phyloP scores from a whole-genome alignment of 352 stramenopile species.

The Aphanomyces astaci region DNA sequence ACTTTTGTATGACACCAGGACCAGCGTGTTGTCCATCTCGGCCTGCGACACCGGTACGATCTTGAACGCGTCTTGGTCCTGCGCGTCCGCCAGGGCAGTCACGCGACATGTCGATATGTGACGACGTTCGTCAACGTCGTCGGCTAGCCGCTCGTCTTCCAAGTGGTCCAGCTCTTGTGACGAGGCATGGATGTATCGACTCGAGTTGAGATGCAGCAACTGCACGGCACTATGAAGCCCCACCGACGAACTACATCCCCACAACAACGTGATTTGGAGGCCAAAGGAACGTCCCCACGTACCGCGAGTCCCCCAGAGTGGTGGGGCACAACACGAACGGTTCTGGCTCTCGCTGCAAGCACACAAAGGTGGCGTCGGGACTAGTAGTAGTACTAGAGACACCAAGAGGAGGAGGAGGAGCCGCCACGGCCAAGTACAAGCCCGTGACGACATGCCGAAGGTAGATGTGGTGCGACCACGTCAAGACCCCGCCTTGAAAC shows the following conservation, averaged over 20 bases:
- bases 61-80: conserved; percentile 68
- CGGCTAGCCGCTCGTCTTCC: background rate
- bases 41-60: conserved; percentile 37
- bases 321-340: background rate
- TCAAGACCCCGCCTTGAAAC: conserved; percentile 48
- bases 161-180: background rate
- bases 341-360: conserved; percentile 24
- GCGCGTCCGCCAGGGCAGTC: conserved; percentile 34
- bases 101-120: background rate
- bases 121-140: background rate
- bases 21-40: conserved; percentile 51
- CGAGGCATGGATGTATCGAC: background rate
- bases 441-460: conserved; percentile 50
- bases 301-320: background rate
- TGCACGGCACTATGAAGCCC: conserved; percentile 28
- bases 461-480: conserved; percentile 42
- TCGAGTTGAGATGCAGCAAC: background rate
- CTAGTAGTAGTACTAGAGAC: no score
- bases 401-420: no score
- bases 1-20: conserved; percentile 52
- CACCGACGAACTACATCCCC: conserved; percentile 25
- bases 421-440: conserved; percentile 41
- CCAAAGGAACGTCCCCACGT: background rate
- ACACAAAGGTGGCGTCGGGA: conserved; percentile 10
- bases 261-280: conserved; percentile 19